These are phyloP conservation scores for Cutaneotrichosporon cavernicola DNA, from an alignment of 1,284 basidiomycete genomes.

Conservation along the genomic window DNA sequence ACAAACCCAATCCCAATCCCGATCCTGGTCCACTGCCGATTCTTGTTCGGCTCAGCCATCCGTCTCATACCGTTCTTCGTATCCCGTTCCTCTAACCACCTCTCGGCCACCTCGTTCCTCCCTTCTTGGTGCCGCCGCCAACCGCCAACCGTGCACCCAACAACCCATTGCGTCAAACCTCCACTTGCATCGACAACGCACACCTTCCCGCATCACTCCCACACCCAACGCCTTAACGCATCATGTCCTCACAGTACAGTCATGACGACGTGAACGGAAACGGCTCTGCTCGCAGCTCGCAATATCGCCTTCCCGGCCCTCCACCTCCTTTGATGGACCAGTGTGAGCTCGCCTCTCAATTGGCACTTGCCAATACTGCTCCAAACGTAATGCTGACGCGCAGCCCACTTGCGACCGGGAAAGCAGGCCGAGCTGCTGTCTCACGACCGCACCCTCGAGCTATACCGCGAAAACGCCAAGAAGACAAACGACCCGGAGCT, in stretches of 20 bases:
- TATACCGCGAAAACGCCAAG: constrained; percentile 95
- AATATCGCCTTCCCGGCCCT: constrained; percentile 32
- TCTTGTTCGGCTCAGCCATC: neutral
- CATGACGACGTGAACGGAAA: constrained; percentile 12
- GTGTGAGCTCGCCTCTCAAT: constrained; percentile 36
- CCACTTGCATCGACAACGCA: neutral
- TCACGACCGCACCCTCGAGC: constrained; percentile 91
- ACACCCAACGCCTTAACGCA: constrained; percentile 10
- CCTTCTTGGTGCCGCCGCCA: neutral
- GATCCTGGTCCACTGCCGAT: neutral
- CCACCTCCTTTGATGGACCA: constrained; percentile 50
- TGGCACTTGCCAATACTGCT: neutral
- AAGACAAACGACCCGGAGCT: constrained; percentile 97
- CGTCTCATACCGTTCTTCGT: neutral
- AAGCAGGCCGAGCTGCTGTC: constrained; percentile 87
- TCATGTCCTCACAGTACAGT: constrained; percentile 14
- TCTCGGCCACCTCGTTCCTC: neutral
- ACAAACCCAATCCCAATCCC: neutral
- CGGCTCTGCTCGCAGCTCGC: constrained; percentile 25
- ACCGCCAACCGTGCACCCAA: neutral
- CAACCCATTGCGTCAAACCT: neutral
- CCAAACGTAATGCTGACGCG: neutral
- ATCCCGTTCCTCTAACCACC: neutral
- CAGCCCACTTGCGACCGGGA: constrained; percentile 84
- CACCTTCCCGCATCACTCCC: constrained; percentile 2